A percentile compares a stretch with the other conserved stretches of the same genome.
Evolutionary conservation across 768 basidiomycete species (phyloP).

Genomic region (Strobilomyces confusus): DNA sequence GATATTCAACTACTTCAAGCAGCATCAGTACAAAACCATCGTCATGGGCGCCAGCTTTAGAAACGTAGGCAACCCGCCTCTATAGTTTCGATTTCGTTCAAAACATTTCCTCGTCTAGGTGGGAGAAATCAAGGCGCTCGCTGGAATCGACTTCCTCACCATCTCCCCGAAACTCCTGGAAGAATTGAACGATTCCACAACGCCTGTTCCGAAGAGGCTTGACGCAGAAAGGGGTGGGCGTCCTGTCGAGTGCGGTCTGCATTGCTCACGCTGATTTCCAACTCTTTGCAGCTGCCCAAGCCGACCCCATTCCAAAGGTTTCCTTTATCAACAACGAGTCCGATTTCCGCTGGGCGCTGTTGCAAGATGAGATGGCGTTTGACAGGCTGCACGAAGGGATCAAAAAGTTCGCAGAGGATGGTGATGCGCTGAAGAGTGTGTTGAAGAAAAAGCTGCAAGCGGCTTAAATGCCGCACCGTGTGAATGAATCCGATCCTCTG

Average conservation of each 20-base stretch:
- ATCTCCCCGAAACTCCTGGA: constrained; percentile 54
- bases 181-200: constrained; percentile 47
- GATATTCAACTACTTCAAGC: constrained; percentile 99
- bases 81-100: neutral
- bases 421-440: constrained; percentile 75
- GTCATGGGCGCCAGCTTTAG: constrained; percentile 99
- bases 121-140: constrained; percentile 90
- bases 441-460: constrained; percentile 36
- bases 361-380: constrained; percentile 87
- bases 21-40: constrained; percentile 94
- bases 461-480: constrained; percentile 20
- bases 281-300: constrained; percentile 32
- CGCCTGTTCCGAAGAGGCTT: neutral
- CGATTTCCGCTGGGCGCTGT: constrained; percentile 88
- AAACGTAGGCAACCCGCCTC: constrained; percentile 53
- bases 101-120: constrained; percentile 48
- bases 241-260: neutral
- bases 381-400: constrained; percentile 51
- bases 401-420: constrained; percentile 94
- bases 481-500: too few relatives aligned
- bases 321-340: constrained; percentile 85
- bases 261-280: neutral
- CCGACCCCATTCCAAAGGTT: constrained; percentile 70
- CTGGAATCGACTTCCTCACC: constrained; percentile 52
- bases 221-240: constrained; percentile 51